phyloP scores from a whole-genome alignment of 1,139 yeast genomes.

The Debaryomyces fabryi region DNA sequence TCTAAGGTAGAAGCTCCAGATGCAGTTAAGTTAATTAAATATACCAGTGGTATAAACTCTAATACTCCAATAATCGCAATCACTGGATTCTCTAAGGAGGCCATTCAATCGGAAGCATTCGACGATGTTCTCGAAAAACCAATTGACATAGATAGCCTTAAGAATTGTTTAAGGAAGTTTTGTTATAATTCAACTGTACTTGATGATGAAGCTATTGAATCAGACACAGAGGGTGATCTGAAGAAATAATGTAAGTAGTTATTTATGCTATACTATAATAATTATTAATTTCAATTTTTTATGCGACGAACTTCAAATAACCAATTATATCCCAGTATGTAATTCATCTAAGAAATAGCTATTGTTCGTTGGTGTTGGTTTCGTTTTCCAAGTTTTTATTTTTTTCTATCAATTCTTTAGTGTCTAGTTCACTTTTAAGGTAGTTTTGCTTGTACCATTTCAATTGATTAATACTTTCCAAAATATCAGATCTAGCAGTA shows the following conservation, averaged over 20 bases:
- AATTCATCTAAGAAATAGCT: neutral
- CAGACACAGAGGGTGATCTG: slow-evolving; percentile 18
- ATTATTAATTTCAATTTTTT: neutral
- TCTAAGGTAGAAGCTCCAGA: slow-evolving; percentile 72
- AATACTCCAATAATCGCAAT: slow-evolving; percentile 78
- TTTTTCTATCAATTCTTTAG: slow-evolving; percentile 18
- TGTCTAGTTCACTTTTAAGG: slow-evolving; percentile 35
- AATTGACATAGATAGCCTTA: slow-evolving; percentile 40
- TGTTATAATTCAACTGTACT: slow-evolving; percentile 16
- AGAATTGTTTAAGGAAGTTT: slow-evolving; percentile 23
- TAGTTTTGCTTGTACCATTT: slow-evolving; percentile 76
- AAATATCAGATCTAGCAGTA: slow-evolving; percentile 85
- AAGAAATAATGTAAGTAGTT: neutral
- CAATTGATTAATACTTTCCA: slow-evolving; percentile 85
- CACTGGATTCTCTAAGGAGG: slow-evolving; percentile 75
- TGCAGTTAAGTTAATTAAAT: slow-evolving; percentile 74
- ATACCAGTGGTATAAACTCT: slow-evolving; percentile 75
- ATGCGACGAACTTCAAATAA: neutral
- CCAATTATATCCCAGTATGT: neutral
- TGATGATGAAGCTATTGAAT: slow-evolving; percentile 35
- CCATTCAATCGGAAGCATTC: slow-evolving; percentile 58
- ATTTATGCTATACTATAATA: neutral
- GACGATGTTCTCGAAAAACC: slow-evolving; percentile 81
- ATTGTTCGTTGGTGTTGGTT: neutral
- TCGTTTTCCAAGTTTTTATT: slow-evolving; percentile 8